Evolutionary conservation across 202 grass and related monocot species (phyloP).

Genomic region (Thinopyrum obtusiflorum): DNA sequence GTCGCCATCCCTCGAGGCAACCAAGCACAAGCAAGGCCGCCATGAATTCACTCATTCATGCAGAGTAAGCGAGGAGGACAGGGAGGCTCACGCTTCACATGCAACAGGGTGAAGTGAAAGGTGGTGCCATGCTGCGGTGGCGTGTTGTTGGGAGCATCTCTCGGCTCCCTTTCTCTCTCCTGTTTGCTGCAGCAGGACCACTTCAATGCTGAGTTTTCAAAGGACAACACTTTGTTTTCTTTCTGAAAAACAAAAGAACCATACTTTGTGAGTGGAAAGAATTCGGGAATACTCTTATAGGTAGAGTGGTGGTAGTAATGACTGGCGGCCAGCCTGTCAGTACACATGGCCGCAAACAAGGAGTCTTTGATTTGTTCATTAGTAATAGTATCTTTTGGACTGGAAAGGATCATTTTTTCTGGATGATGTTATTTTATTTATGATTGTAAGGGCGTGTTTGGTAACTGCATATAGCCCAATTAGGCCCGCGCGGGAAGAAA

Average conservation of each 20-base stretch:
- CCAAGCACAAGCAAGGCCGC: neutral
- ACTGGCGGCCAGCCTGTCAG: neutral
- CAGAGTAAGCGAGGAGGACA: too few relatives aligned
- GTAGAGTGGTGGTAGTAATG: neutral
- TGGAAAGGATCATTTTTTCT: neutral
- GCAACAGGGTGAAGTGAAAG: neutral
- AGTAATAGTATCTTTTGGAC: too few relatives aligned
- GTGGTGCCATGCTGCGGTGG: neutral
- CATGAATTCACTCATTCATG: neutral
- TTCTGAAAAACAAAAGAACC: neutral
- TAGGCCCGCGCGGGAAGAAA: too few relatives aligned
- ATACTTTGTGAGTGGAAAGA: neutral
- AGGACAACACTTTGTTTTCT: neutral
- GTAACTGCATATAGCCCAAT: too few relatives aligned
- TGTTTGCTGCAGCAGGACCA: constrained; percentile 1
- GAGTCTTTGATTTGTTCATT: neutral
- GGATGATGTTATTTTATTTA: neutral
- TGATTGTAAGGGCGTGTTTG: neutral
- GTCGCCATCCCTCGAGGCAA: constrained; percentile 8
- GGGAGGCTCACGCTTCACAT: neutral
- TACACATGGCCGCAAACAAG: neutral
- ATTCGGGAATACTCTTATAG: neutral
- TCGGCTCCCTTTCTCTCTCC: neutral
- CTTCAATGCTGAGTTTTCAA: neutral
- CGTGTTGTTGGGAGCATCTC: neutral